Percentiles rank a stretch among this genome's conserved stretches.
phyloP scores from a whole-genome alignment of 1,284 basidiomycete species.

The Kwoniella shivajii region DNA sequence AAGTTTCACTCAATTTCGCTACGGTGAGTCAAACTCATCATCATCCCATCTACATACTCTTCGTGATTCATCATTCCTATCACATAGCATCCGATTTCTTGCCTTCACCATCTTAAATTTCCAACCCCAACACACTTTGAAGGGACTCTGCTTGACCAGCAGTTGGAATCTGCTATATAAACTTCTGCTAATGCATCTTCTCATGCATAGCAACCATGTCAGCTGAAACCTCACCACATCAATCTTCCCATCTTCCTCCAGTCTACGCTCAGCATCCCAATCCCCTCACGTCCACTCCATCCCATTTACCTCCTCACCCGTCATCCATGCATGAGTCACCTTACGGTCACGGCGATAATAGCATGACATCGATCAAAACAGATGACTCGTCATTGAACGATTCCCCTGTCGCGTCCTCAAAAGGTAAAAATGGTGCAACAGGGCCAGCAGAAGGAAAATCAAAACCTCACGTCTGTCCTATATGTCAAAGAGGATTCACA shows the following conservation, averaged over 20 bases:
- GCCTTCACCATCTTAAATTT: not conserved
- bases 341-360: slow-evolving; percentile 13
- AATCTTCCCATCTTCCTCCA: slow-evolving; percentile 13
- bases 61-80: too few species aligned
- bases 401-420: slow-evolving; percentile 18
- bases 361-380: slow-evolving; percentile 19
- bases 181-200: not conserved
- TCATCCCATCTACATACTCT: not conserved
- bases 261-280: slow-evolving; percentile 11
- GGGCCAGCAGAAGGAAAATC: slow-evolving; percentile 51
- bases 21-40: too few species aligned
- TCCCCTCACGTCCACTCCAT: slow-evolving; percentile 8
- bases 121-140: too few species aligned
- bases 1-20: too few species aligned
- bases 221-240: slow-evolving; percentile 23
- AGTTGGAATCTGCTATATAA: not conserved
- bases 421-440: slow-evolving; percentile 51
- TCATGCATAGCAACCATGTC: slow-evolving; percentile 15
- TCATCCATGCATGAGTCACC: slow-evolving; percentile 5
- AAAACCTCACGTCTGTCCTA: slow-evolving; percentile 50
- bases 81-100: too few species aligned
- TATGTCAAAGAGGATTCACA: slow-evolving; percentile 48
- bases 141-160: not conserved
- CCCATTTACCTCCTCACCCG: slow-evolving; percentile 9
- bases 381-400: slow-evolving; percentile 16